Percentiles rank a stretch among this genome's conserved stretches.
These are phyloP conservation scores for Xylaria sp. DNA, from an alignment of 2,329 filamentous ascomycete species.

Conservation along the genomic window DNA sequence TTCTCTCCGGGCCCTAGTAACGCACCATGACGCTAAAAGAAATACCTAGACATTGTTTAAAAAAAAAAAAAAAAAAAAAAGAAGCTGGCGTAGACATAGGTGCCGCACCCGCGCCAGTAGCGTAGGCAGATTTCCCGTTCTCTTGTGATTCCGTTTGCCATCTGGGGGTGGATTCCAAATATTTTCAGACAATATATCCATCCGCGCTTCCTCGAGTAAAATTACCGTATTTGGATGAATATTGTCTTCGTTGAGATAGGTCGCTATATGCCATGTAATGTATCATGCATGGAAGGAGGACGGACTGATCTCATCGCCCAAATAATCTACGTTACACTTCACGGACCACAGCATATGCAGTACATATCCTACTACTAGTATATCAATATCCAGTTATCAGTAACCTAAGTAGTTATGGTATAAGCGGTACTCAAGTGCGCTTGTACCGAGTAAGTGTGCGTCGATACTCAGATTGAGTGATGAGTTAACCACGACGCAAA, in stretches of 20 bases:
- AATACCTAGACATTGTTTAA: background rate
- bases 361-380: background rate
- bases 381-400: no score
- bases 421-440: no score
- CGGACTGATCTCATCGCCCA: constrained; percentile 1
- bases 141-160: background rate
- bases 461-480: background rate
- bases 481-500: constrained; percentile 2
- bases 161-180: constrained; percentile 26
- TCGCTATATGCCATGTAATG: constrained; percentile 11
- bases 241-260: constrained; percentile 19
- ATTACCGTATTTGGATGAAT: constrained; percentile 21
- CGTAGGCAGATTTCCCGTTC: constrained; percentile 15
- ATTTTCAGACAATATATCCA: background rate
- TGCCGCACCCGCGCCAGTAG: background rate
- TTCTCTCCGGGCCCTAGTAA: background rate
- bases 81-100: background rate
- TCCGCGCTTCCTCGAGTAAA: constrained; percentile 25
- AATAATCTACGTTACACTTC: background rate
- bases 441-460: background rate
- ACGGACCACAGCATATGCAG: background rate
- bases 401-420: background rate
- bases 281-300: constrained; percentile 6
- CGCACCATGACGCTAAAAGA: constrained; percentile 19
- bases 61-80: no score